Evolutionary conservation across 192 early-diverging fungal species (phyloP), one percentile per base, ranked within the genome.

Genomic region (Gorgonomyces haynaldii): DNA sequence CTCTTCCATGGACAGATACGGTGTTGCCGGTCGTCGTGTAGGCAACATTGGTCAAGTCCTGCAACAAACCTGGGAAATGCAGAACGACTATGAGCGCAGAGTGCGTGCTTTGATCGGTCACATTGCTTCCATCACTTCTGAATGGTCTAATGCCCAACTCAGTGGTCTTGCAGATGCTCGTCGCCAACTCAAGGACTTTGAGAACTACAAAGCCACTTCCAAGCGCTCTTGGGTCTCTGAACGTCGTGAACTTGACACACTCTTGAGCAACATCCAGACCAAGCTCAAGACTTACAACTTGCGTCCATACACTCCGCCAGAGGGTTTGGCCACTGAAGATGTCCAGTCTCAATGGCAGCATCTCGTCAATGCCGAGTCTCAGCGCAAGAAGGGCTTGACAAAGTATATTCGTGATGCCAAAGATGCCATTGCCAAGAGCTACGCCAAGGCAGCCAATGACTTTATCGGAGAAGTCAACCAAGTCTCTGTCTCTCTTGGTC

Each of bases 231-330:
- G 90, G 90, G 84, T 94, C 3, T 65, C 84, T 44, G 91, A 92
- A 54, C 89, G 91, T 47, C 77, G 83, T 16, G 90, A 96, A 56
- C 51, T 97, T 8, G 92, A 93, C 55, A 83, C 53, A 24, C 64
- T 97, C 29, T 67, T 97, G 32, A 85, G 92, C 16, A 94, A 97
- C 56, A 94, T 97, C 54, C 88, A 91, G 54, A 97, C 91, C 39
- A 97, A 97, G 69, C 72, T 91, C 15, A 89, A 85, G 54, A 97
- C 94, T 0, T 97, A 97, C 60, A 87, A 92, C 39, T 65, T 96
- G 37, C 67, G 73, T 22, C 79, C 88, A 10, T 97, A 93, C 56
- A 53, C 66, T 45, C 90, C 94, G 23, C 86, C 86, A 34, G 52
- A 61, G 2, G 91, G 89, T 2, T 56, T 85, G 27, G 71, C 76